Percentiles rank a stretch among this genome's conserved stretches.
Conservation (phyloP, 371 early-diverging fungal species). For the Mucor lusitanicus region DNA sequence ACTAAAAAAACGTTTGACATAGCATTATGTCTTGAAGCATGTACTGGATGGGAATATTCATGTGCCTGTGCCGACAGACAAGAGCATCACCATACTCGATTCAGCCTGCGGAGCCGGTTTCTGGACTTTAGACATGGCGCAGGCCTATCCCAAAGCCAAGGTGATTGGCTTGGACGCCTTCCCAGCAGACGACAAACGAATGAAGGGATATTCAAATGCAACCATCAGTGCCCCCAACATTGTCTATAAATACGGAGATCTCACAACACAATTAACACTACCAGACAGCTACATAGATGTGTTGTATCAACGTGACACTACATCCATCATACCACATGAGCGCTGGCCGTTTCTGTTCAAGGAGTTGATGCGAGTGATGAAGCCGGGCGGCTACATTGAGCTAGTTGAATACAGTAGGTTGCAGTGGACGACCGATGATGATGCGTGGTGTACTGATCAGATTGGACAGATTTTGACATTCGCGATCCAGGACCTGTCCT, state of each 20-base stretch:
- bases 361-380: conserved; percentile 49
- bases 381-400: conserved; percentile 57
- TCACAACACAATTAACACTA: conserved; percentile 21
- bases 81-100: conserved; percentile 13
- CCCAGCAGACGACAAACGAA: conserved; percentile 8
- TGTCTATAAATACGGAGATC: conserved; percentile 28
- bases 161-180: conserved; percentile 27
- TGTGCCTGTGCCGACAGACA: conserved; percentile 13
- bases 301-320: conserved; percentile 57
- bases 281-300: conserved; percentile 54
- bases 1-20: conserved; percentile 1
- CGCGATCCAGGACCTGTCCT: conserved; percentile 41
- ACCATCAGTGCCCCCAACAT: conserved; percentile 17
- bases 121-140: conserved; percentile 33
- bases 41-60: conserved; percentile 26
- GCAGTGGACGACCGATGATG: not conserved
- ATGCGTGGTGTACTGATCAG: not conserved
- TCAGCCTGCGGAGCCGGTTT: conserved; percentile 30
- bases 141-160: conserved; percentile 26
- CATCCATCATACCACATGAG: conserved; percentile 40
- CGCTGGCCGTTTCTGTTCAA: conserved; percentile 40
- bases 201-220: conserved; percentile 2
- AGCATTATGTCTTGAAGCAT: conserved; percentile 34
- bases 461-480: conserved; percentile 25
- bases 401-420: conserved; percentile 45